Base-by-base conservation (phyloP, 1,284 basidiomycete genomes). In the Heimioporus retisporus region DNA sequence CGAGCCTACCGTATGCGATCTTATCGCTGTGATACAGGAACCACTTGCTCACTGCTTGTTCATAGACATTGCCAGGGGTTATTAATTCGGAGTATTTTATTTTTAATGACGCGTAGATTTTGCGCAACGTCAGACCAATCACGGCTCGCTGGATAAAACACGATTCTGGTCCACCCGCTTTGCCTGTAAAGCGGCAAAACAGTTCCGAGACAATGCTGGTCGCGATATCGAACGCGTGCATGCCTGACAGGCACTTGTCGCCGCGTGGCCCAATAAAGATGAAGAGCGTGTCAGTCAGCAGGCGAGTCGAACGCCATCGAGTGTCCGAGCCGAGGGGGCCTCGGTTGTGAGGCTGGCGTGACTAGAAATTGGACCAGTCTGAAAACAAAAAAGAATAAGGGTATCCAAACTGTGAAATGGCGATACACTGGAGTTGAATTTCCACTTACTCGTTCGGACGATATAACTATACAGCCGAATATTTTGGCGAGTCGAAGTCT, bases 231-330 rank as follows among this genome's bases (percentile, higher is more conserved):
- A 89, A 93, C 0, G 88, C 82, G 67, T 91, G 91, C 91, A 94
- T 92, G 75, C 93, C 93, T 4, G 89, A 86, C 11, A 92, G 83
- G 68, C 88, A 89, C 65, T 82, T 86, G 19, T 90, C 87, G 35
- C 89, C 88, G 21, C 85, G 83, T 75, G 92, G 89, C 4, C 93
- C 93, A 18, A 88, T 91, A 69, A 94, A 90, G 57, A 94, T 88
- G 75, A 87, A 90, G 14, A 94, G 81, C 1, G 83, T 87, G 57
- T 85, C 86, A 2, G 84, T 80, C 18, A 73, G 76, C 28, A 28
- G 28, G 28, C 3, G 88, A 82, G 66, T 94, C 93, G 35, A 93
- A 81, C 2, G 93, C 85, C 93, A 94, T 94, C 1, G 91, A 92
- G 77, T 94, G 93, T 1, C 91, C 92, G 68, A 84, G 92, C 40